These are phyloP conservation scores for Termitomyces eurrhizus DNA, from an alignment of 768 basidiomycete genomes.

Conservation along the genomic window DNA sequence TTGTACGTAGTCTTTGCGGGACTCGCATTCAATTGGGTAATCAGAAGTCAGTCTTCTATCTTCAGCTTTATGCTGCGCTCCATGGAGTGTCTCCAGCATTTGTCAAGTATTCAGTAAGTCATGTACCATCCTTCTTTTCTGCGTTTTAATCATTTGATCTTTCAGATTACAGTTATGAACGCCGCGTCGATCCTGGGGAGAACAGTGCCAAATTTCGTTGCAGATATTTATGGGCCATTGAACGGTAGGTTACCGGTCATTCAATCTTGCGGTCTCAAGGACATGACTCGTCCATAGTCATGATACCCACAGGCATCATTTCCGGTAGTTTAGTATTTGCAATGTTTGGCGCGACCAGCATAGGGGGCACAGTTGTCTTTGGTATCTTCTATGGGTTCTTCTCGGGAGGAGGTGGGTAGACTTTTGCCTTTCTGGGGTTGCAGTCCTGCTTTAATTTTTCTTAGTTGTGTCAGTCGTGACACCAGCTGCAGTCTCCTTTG, in stretches of 20 bases:
- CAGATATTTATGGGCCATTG: slow-evolving; percentile 45
- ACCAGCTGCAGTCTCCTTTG: slow-evolving; percentile 34
- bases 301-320: slow-evolving; percentile 37
- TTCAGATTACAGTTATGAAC: slow-evolving; percentile 49
- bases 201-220: slow-evolving; percentile 51
- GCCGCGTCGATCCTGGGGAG: slow-evolving; percentile 55
- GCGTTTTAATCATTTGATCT: neutral
- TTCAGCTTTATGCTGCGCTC: slow-evolving; percentile 42
- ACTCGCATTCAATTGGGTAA: slow-evolving; percentile 1
- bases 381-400: slow-evolving; percentile 52
- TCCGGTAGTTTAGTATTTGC: slow-evolving; percentile 45
- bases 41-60: slow-evolving; percentile 39
- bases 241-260: slow-evolving; percentile 32
- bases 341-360: slow-evolving; percentile 43
- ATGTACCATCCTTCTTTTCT: neutral
- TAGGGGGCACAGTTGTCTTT: slow-evolving; percentile 40
- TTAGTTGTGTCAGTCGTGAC: slow-evolving; percentile 38
- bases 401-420: slow-evolving; percentile 45
- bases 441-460: neutral
- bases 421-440: neutral
- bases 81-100: slow-evolving; percentile 34
- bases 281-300: slow-evolving; percentile 25
- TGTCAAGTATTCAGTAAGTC: slow-evolving; percentile 41
- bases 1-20: slow-evolving; percentile 27
- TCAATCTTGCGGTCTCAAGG: neutral